Conservation (phyloP, 164 flowering plant genomes). For the Vitis rotundifolia region DNA sequence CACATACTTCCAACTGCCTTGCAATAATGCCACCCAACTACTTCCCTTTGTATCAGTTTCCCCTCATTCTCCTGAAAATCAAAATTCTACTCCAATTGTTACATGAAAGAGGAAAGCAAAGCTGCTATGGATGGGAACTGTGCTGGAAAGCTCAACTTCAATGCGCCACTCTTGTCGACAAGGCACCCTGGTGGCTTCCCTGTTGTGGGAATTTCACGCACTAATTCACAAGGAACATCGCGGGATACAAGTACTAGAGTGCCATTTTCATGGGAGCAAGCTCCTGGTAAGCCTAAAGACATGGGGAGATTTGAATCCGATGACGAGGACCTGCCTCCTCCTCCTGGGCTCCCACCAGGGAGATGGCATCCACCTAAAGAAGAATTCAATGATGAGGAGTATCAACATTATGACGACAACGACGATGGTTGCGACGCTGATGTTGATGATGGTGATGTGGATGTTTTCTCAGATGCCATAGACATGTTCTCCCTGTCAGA, state of each 20-base stretch:
- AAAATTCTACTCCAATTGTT: not conserved
- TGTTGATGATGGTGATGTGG: constrained; percentile 9
- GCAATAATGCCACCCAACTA: constrained; percentile 2
- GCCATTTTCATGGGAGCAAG: constrained; percentile 77
- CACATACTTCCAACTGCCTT: constrained; percentile 30
- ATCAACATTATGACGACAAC: not conserved
- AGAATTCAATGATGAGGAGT: not conserved
- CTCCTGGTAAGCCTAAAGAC: constrained; percentile 64
- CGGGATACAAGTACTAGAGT: constrained; percentile 29
- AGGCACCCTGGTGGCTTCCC: constrained; percentile 24
- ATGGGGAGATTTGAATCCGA: not conserved
- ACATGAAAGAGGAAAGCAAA: constrained; percentile 17
- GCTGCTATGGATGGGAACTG: constrained; percentile 12
- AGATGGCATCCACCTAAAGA: constrained; percentile 24
- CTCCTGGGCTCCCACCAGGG: constrained; percentile 47
- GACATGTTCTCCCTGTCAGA: constrained; percentile 59
- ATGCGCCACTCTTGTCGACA: constrained; percentile 56
- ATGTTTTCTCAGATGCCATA: constrained; percentile 44
- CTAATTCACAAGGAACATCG: constrained; percentile 5
- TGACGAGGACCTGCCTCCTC: constrained; percentile 26
- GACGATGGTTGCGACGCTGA: not conserved
- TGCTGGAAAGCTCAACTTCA: constrained; percentile 43
- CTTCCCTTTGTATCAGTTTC: not conserved
- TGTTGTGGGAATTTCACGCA: not conserved
- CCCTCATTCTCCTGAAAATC: not conserved